Base-by-base conservation (phyloP, 768 basidiomycete genomes). In the Termitomyces sp. region DNA sequence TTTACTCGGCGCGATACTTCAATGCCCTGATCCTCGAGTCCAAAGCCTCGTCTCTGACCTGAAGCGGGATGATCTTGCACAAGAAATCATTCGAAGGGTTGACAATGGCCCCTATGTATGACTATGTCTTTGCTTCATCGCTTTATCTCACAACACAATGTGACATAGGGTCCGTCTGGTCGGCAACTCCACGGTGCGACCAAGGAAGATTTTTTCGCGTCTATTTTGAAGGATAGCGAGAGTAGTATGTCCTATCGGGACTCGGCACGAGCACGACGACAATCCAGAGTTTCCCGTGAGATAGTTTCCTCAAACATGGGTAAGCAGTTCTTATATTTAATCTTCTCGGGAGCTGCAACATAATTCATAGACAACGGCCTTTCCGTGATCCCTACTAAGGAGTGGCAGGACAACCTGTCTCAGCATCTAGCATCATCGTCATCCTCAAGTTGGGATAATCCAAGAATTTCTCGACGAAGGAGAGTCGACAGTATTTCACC, bases 91-190 rank as follows among this genome's bases (percentile, higher is more conserved):
- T 33, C 80, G 77, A 57, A 78, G 90, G 67, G 91, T 94, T 42
- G 88, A 93, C 64, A 77, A 81, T 41, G 89, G 90, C 12, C 90
- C 91, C 61, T 93, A 92, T 70, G 91, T 89, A 56, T 55, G 86
- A 70, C 31, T 18, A 11, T 1, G 9, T 58, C 34, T 61, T 37
- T 20, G 31, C 16, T 42, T 31, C 6, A n/a, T 53, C 30, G 0
- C 6, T 46, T n/a, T 13, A 30, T 20, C 42, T 49, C 34, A 47
- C 55, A 24, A 13, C 31, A 48, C 54, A 41, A 12, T 6, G 33
- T 33, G 31, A 50, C 52, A 47, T 60, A 91, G 88, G 88, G 88
- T 51, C 85, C 87, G 33, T 81, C 83, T 44, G 87, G 87, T n/a
- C 77, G 88, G 44, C 86, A 85, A 63, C 79, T 85, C 9, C 77